Percentiles rank a stretch among this genome's conserved stretches.
These are phyloP conservation scores for Mortierella alpina DNA, from an alignment of 192 early-diverging fungal species.

Conservation along the genomic window DNA sequence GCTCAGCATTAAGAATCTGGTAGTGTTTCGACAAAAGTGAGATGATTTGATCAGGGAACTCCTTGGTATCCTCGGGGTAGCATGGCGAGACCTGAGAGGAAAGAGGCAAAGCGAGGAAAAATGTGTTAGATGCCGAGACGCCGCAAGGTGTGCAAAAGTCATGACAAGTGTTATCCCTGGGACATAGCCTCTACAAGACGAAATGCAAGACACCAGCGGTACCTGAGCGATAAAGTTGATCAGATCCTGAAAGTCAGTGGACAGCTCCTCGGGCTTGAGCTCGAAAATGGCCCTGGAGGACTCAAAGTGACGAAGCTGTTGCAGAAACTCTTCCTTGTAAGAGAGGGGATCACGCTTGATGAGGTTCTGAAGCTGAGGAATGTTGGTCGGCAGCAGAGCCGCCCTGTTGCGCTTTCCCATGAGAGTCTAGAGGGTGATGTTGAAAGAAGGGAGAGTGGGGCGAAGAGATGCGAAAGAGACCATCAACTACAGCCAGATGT, in stretches of 20 bases:
- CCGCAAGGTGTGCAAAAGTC: not conserved
- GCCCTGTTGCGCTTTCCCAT: conserved; percentile 75
- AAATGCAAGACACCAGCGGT: not conserved
- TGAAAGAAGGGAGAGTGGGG: too few relatives aligned
- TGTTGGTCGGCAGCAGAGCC: conserved; percentile 76
- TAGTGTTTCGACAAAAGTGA: conserved; percentile 85
- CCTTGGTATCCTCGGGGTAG: conserved; percentile 83
- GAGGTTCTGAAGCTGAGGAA: conserved; percentile 98
- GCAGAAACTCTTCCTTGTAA: conserved; percentile 94
- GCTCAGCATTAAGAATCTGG: conserved; percentile 81
- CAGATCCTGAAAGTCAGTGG: conserved; percentile 86
- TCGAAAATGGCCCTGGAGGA: conserved; percentile 87
- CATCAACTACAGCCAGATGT: too few relatives aligned
- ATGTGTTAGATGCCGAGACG: not conserved
- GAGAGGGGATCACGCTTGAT: conserved; percentile 95
- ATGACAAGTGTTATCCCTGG: not conserved
- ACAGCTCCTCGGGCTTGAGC: conserved; percentile 85
- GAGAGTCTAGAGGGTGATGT: not conserved
- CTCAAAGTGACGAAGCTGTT: conserved; percentile 94
- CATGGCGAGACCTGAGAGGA: conserved; percentile 75
- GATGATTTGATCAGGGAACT: conserved; percentile 88
- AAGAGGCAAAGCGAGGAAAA: not conserved
- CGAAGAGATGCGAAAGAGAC: too few relatives aligned
- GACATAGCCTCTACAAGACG: not conserved
- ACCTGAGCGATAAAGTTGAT: conserved; percentile 91